Evolutionary conservation across 345 rosid genomes (phyloP).

Genomic region (Limnanthes douglasii): DNA sequence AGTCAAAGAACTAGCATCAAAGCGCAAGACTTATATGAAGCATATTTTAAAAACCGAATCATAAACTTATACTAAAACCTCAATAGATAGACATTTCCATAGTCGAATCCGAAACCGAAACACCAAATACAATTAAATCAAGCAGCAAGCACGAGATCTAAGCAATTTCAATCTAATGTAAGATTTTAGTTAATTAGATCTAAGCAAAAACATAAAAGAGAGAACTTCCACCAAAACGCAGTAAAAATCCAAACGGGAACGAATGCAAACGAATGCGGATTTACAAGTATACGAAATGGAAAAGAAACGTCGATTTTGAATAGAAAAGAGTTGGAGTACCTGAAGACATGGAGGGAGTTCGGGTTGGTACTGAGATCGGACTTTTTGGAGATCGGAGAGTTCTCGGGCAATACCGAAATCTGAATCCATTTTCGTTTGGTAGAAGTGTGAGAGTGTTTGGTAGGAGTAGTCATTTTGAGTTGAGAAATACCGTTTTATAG

Average conservation of each 20-base stretch:
- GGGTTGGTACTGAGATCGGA: conserved; percentile 69
- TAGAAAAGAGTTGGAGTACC: conserved; percentile 18
- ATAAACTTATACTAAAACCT: too few relatives aligned
- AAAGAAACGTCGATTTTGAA: not conserved
- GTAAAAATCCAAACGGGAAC: not conserved
- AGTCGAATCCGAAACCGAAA: too few relatives aligned
- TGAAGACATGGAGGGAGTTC: conserved; percentile 92
- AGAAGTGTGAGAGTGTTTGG: conserved; percentile 9
- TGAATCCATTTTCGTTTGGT: conserved; percentile 51
- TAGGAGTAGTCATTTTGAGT: not conserved
- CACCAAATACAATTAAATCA: too few relatives aligned
- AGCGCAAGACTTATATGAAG: too few relatives aligned
- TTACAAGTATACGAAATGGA: not conserved
- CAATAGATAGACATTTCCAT: too few relatives aligned
- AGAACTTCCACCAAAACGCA: not conserved
- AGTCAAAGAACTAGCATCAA: too few relatives aligned
- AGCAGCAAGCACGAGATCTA: too few relatives aligned
- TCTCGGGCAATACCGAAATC: conserved; percentile 91
- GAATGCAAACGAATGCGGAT: not conserved
- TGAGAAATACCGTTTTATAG: not conserved
- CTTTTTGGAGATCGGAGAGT: conserved; percentile 79
- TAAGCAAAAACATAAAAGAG: too few relatives aligned
- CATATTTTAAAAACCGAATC: too few relatives aligned
- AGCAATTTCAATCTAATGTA: too few relatives aligned
- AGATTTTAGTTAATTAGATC: too few relatives aligned